Evolutionary conservation across 2,329 filamentous ascomycete genomes (phyloP).

Genomic region (Alternaria conjuncta): DNA sequence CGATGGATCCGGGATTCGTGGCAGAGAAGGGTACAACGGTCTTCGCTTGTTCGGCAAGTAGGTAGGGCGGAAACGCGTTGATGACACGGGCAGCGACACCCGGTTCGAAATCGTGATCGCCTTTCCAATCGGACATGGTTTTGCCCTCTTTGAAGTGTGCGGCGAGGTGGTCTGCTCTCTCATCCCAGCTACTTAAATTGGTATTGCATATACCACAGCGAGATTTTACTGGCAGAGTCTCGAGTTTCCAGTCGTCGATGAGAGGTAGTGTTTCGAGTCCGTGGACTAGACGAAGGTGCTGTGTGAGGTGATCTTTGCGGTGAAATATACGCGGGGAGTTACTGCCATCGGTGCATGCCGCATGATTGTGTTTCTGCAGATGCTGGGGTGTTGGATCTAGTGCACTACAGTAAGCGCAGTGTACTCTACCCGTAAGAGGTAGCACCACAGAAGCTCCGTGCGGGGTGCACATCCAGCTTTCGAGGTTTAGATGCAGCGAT

Average conservation of each 20-base stretch:
- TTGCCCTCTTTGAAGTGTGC: constrained; percentile 59
- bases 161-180: constrained; percentile 57
- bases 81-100: constrained; percentile 52
- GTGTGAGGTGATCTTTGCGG: constrained; percentile 66
- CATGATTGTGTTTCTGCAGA: constrained; percentile 63
- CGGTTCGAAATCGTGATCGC: constrained; percentile 57
- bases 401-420: constrained; percentile 63
- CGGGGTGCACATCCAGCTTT: constrained; percentile 59
- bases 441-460: constrained; percentile 60
- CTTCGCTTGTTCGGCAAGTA: constrained; percentile 51
- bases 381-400: constrained; percentile 61
- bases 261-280: constrained; percentile 62
- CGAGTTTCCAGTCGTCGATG: constrained; percentile 68
- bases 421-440: constrained; percentile 58
- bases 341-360: constrained; percentile 68
- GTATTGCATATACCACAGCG: constrained; percentile 59
- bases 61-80: constrained; percentile 55
- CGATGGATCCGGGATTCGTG: constrained; percentile 32
- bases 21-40: constrained; percentile 53
- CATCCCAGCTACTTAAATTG: constrained; percentile 53
- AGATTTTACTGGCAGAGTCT: constrained; percentile 56
- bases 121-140: constrained; percentile 59
- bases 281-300: constrained; percentile 64
- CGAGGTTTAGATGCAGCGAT: constrained; percentile 34
- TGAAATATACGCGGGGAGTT: constrained; percentile 65